Evolutionary conservation across 257 asterid species (phyloP).

Genomic region (Misopates orontium): DNA sequence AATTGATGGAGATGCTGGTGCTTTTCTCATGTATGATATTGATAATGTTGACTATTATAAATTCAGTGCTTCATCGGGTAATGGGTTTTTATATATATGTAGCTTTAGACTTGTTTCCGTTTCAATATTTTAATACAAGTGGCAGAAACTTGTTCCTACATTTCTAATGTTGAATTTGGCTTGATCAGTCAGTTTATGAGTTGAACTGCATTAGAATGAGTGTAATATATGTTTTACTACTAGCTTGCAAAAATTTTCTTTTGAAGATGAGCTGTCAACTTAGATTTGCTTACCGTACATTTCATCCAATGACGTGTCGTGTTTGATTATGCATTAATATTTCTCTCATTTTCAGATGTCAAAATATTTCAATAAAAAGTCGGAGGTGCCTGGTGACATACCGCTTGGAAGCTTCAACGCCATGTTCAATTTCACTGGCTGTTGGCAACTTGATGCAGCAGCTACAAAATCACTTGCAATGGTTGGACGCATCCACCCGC

Average conservation of each 20-base stretch:
- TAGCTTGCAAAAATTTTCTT: not conserved
- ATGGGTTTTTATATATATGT: no score
- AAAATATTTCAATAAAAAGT: slow-evolving; percentile 69
- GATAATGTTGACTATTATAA: not conserved
- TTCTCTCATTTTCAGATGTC: slow-evolving; percentile 73
- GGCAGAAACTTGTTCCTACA: not conserved
- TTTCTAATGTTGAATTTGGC: not conserved
- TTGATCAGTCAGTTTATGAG: not conserved
- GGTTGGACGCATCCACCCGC: slow-evolving; percentile 76
- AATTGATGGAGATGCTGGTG: not conserved
- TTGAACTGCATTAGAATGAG: not conserved
- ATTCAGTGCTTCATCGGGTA: no score
- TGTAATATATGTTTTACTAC: not conserved
- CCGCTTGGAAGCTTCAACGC: slow-evolving; percentile 98
- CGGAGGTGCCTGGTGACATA: slow-evolving; percentile 63
- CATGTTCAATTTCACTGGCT: slow-evolving; percentile 97
- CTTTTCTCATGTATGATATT: not conserved
- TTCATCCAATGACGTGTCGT: slow-evolving; percentile 6
- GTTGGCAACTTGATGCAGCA: slow-evolving; percentile 87
- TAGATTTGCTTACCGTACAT: not conserved
- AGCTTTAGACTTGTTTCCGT: not conserved
- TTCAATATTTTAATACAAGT: not conserved
- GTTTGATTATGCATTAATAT: slow-evolving; percentile 16
- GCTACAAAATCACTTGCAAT: slow-evolving; percentile 90
- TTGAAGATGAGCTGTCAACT: not conserved